Base-by-base conservation (phyloP, 805 yeast genomes). In the Lipomyces lipofer region DNA sequence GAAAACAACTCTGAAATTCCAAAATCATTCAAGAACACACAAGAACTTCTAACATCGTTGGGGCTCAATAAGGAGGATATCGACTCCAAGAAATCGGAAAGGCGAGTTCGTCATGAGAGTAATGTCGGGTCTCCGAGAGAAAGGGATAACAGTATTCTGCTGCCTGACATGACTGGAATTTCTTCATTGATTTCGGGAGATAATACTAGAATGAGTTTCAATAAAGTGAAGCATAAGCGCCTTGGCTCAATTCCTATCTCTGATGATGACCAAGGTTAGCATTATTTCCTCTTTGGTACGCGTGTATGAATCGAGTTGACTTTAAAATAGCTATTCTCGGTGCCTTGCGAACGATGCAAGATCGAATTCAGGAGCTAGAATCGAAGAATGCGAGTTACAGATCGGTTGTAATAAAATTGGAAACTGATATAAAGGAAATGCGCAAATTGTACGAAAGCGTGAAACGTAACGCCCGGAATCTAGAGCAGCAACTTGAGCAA, bases 141-240 rank as follows among this genome's bases (percentile, higher is more conserved):
- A 12, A 15, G 12, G 5, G 27, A 35, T 13, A n/a, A 24, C 27
- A 47, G 51, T 36, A 27, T 56, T 28, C 19, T 19, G 10, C 22
- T 58, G 24, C 62, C 62, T 12, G 62, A 58, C 36, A 50, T 58
- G 29, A 58, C 62, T 12, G 61, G 54, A n/a, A 51, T 58, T 15
- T 39, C 62, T 6, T 48, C 61, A 1, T 28, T 58, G 33, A 27
- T 58, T 19, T 52, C 58, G 9, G 42, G 17, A 6, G 61, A 48
- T 21, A 39, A 42, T 10, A 43, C 51, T 8, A 17, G 39, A 12
- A 25, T 35, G n/a, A 38, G 36, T 29, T n/a, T 40, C 30, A 27
- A 15, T 8, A 28, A 35, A 29, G 17, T 27, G 15, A 46, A 25
- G 36, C 61, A 58, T 32, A 43, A 39, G 27, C 38, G 28, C 9